These are phyloP conservation scores for Crucibulum parvulum DNA, from an alignment of 1,284 basidiomycete genomes.

Conservation along the genomic window DNA sequence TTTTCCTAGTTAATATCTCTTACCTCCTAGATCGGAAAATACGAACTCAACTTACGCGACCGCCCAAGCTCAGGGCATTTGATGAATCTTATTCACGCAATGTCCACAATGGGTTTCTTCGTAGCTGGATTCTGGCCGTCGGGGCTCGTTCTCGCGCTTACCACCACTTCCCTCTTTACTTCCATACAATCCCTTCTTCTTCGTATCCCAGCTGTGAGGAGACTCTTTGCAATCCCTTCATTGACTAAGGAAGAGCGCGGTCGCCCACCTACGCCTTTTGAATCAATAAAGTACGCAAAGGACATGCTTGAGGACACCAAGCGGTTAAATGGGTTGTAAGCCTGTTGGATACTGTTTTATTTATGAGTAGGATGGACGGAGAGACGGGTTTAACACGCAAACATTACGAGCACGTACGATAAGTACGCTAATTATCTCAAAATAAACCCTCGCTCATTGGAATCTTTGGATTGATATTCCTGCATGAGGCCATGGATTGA, in stretches of 20 bases:
- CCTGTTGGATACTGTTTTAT: too few relatives aligned
- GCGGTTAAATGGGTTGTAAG: too few relatives aligned
- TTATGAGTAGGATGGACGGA: too few relatives aligned
- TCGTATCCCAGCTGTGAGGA: neutral
- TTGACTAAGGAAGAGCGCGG: neutral
- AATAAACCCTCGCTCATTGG: too few relatives aligned
- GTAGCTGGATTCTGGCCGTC: neutral
- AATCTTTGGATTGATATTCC: too few relatives aligned
- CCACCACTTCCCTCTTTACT: neutral
- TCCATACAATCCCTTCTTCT: neutral
- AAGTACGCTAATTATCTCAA: too few relatives aligned
- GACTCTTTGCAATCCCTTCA: neutral
- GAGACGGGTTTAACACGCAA: too few relatives aligned
- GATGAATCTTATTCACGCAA: neutral
- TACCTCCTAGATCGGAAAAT: neutral
- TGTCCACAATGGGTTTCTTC: neutral
- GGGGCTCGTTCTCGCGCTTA: neutral
- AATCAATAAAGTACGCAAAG: neutral
- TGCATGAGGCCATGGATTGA: too few relatives aligned
- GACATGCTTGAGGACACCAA: neutral
- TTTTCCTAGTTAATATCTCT: too few relatives aligned
- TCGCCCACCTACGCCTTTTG: neutral
- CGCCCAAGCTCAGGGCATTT: neutral
- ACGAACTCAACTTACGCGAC: neutral
- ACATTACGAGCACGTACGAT: too few relatives aligned